Conservation (phyloP, 148 eudicot genomes). For the Silene uniflora region DNA sequence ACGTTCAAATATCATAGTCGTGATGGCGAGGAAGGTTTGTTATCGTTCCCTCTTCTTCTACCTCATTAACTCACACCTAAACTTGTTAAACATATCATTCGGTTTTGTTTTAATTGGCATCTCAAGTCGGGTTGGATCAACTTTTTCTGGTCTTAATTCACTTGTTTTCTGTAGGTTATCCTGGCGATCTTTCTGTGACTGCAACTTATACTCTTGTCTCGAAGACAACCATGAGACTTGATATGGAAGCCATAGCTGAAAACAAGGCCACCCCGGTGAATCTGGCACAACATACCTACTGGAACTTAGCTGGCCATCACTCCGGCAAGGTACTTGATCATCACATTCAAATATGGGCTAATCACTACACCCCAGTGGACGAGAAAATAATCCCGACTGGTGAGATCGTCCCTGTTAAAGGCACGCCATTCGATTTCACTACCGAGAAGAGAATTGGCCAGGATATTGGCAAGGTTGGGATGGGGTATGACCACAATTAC, state of each 20-base stretch:
- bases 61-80: neutral
- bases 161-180: conserved; percentile 50
- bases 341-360: conserved; percentile 62
- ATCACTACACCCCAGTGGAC: conserved; percentile 76
- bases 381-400: conserved; percentile 73
- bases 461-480: conserved; percentile 64
- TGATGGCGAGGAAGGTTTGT: conserved; percentile 94
- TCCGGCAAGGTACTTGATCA: conserved; percentile 76
- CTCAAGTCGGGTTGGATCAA: no score
- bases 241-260: conserved; percentile 93
- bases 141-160: neutral
- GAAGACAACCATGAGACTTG: conserved; percentile 72
- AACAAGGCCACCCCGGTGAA: conserved; percentile 84
- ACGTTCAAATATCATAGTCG: conserved; percentile 73
- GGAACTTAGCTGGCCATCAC: conserved; percentile 86
- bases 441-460: conserved; percentile 68
- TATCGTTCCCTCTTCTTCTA: conserved; percentile 10
- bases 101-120: no score
- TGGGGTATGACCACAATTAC: conserved; percentile 93
- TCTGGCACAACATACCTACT: conserved; percentile 93
- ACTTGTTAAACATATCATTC: no score
- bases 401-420: conserved; percentile 68
- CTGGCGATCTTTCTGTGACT: conserved; percentile 71
- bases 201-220: conserved; percentile 87
- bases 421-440: conserved; percentile 84